Conservation (phyloP, 2,329 filamentous ascomycete species). For the Talaromyces sp. region DNA sequence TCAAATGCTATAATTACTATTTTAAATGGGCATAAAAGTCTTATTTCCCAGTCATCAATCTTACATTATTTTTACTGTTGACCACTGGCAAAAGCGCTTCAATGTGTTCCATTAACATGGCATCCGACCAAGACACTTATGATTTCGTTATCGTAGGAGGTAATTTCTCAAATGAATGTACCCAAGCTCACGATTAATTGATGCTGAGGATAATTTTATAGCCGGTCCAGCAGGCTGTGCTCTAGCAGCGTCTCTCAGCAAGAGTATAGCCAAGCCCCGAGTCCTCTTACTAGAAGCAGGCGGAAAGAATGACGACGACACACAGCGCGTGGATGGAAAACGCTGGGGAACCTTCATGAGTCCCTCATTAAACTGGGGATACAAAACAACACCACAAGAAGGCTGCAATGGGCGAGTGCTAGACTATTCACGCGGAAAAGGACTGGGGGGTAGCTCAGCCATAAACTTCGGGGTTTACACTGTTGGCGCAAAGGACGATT, state of each 20-base stretch:
- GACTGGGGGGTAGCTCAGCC: conserved; percentile 18
- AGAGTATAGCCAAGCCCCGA: conserved; percentile 49
- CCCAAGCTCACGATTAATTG: not conserved
- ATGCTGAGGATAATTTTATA: conserved; percentile 24
- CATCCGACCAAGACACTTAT: not conserved
- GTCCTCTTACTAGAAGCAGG: conserved; percentile 67
- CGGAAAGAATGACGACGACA: conserved; percentile 50
- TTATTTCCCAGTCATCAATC: no score
- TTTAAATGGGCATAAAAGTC: no score
- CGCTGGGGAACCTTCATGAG: conserved; percentile 58
- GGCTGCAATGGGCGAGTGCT: conserved; percentile 31
- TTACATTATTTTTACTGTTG: no score
- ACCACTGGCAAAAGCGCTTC: no score
- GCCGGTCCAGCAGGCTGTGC: conserved; percentile 64
- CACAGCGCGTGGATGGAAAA: conserved; percentile 56
- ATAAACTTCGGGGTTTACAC: conserved; percentile 26
- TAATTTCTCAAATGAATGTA: not conserved
- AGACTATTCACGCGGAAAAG: conserved; percentile 20
- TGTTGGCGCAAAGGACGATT: conserved; percentile 23
- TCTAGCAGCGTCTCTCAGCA: conserved; percentile 57
- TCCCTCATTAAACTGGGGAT: conserved; percentile 30
- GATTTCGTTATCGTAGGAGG: conserved; percentile 6
- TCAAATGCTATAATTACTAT: no score
- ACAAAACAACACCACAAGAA: conserved; percentile 40
- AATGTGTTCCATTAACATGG: not conserved